Conservation (phyloP, 2,329 filamentous ascomycete genomes). For the Chrysoporthe austroafricana region DNA sequence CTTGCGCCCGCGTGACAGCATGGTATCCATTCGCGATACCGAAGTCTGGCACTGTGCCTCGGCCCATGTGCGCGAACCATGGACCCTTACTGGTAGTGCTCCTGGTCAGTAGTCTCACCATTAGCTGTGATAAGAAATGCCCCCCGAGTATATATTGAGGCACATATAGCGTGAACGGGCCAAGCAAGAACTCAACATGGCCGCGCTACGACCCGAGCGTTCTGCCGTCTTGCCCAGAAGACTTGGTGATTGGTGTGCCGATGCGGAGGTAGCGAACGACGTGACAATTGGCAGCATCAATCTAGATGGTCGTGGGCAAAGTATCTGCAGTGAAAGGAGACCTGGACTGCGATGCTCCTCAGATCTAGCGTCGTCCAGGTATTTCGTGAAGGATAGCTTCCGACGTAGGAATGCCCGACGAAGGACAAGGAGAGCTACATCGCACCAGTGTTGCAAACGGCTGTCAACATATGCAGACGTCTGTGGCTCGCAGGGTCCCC, state of each 20-base stretch:
- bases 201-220: neutral
- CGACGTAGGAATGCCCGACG: neutral
- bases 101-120: neutral
- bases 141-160: neutral
- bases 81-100: neutral
- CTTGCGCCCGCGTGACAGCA: neutral
- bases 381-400: neutral
- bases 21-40: neutral
- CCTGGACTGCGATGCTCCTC: no score
- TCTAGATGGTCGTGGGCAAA: neutral
- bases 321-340: no score
- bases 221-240: neutral
- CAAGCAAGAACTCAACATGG: neutral
- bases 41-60: neutral
- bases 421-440: neutral
- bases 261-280: neutral
- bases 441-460: no score
- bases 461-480: no score
- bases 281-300: neutral
- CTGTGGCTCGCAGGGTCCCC: neutral
- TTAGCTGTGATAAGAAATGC: neutral
- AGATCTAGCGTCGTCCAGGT: neutral
- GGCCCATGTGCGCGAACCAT: neutral
- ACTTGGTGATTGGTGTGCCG: neutral
- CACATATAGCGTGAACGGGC: neutral